Base-by-base conservation (phyloP, 495 filamentous ascomycete species). In the Entonaema liquescens region DNA sequence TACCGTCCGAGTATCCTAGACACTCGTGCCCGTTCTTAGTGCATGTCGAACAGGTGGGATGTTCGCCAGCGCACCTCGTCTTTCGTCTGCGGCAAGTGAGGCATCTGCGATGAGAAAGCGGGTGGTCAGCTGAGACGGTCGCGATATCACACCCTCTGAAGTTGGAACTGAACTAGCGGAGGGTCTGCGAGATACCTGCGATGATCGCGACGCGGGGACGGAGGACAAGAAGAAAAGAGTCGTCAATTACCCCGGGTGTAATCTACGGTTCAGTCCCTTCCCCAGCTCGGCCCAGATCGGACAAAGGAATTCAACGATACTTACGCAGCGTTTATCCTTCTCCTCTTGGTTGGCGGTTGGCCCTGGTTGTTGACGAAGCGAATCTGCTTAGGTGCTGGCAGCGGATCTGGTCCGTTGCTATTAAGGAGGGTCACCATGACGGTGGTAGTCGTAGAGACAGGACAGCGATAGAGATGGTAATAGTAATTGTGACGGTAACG, bases 281-380 rank as follows among this genome's bases (percentile, higher is more conserved):
- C 59, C 53, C 67, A 59, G 55, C 58, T 55, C 67, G 52, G 50
- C 47, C 63, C 69, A 68, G 35, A 47, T 52, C 47, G 49, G 54
- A 71, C 65, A 68, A 68, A 75, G 35, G 67, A 72, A 70, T 72
- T 65, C 60, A 65, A 65, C 50, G 55, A 64, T 53, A 85, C 89
- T 75, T 87, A 94, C 89, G 92, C 92, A 72, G 92, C 89, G 80
- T 90, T 92, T 76, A 94, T 91, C 77, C 92, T 87, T 77, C 92
- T 87, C 68, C 92, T 84, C 79, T 94, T 94, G 52, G 90, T 89
- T 67, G 92, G 90, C 53, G 91, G 92, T 68, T 92, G 90, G 65
- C 91, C 92, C 79, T 93, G 90, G 72, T 91, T 93, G 61, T 91
- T 89, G 68, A 94, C 90, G 78, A 94, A 94, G 70, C 92, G 88